These are phyloP conservation scores for Bacidia rubella DNA, from an alignment of 495 filamentous ascomycete genomes.

Conservation along the genomic window DNA sequence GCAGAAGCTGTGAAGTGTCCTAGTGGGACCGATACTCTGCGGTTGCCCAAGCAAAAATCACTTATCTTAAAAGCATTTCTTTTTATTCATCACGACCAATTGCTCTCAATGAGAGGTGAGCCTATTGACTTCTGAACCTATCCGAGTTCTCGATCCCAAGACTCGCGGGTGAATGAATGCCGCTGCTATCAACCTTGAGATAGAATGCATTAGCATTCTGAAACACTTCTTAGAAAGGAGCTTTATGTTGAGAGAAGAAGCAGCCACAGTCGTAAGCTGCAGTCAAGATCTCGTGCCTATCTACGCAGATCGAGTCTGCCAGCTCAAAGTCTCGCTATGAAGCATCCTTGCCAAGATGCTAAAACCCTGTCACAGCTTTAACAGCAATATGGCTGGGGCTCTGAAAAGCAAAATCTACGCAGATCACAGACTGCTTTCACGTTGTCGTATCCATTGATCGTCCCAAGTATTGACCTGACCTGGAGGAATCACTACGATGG, in stretches of 20 bases:
- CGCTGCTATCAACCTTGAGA: slow-evolving; percentile 34
- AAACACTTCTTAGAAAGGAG: slow-evolving; percentile 50
- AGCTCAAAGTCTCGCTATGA: slow-evolving; percentile 56
- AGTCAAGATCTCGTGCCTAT: slow-evolving; percentile 88
- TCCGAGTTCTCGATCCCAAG: slow-evolving; percentile 85
- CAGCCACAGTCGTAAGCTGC: slow-evolving; percentile 93
- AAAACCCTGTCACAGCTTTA: slow-evolving; percentile 53
- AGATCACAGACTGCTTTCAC: slow-evolving; percentile 54
- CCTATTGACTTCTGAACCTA: slow-evolving; percentile 77
- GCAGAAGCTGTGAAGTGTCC: slow-evolving; percentile 52
- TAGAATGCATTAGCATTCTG: slow-evolving; percentile 80
- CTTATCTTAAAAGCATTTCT: slow-evolving; percentile 58
- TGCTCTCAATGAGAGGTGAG: slow-evolving; percentile 66
- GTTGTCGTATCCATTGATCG: slow-evolving; percentile 42
- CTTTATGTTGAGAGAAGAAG: slow-evolving; percentile 57
- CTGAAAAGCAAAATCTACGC: no score
- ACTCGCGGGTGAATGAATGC: slow-evolving; percentile 71
- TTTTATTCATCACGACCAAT: slow-evolving; percentile 60
- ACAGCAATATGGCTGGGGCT: no score
- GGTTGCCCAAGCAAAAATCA: slow-evolving; percentile 53
- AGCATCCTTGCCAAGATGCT: slow-evolving; percentile 67
- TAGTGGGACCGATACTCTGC: slow-evolving; percentile 46
- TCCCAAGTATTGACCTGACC: slow-evolving; percentile 88
- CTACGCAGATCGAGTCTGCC: slow-evolving; percentile 74
- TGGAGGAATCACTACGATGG: slow-evolving; percentile 64